phyloP scores from a whole-genome alignment of 2,329 filamentous ascomycete species.

The Calycina marina region DNA sequence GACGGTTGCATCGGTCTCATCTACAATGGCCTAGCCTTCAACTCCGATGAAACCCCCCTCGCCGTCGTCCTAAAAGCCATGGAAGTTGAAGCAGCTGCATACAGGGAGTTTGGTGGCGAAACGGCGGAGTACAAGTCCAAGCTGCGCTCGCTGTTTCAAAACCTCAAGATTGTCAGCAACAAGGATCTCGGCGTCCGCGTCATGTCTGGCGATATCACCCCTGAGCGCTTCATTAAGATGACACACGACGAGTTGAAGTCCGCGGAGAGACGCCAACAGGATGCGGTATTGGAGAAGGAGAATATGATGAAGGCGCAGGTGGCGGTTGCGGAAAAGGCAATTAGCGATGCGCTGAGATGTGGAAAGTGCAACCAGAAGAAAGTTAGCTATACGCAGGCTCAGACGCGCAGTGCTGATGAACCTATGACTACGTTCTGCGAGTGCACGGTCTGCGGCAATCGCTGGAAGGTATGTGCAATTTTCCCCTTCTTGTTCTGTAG shows the following conservation, averaged over 20 bases:
- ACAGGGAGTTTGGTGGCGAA: constrained; percentile 53
- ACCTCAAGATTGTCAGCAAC: constrained; percentile 88
- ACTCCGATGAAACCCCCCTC: constrained; percentile 55
- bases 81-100: constrained; percentile 73
- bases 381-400: constrained; percentile 91
- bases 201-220: constrained; percentile 55
- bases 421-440: constrained; percentile 71
- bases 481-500: neutral
- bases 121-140: constrained; percentile 69
- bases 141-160: constrained; percentile 84
- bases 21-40: constrained; percentile 74
- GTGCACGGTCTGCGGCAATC: constrained; percentile 53
- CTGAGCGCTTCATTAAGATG: constrained; percentile 73
- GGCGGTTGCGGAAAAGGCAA: constrained; percentile 78
- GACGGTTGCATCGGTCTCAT: constrained; percentile 82
- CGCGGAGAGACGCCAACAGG: constrained; percentile 61
- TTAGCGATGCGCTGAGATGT: constrained; percentile 77
- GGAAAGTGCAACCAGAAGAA: constrained; percentile 85
- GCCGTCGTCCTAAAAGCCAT: constrained; percentile 60
- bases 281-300: constrained; percentile 66
- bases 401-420: constrained; percentile 91
- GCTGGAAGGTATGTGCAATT: constrained; percentile 49
- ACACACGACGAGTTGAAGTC: constrained; percentile 82
- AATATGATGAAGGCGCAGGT: constrained; percentile 98
- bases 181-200: constrained; percentile 61